These are phyloP conservation scores for Phytophthora aleatoria DNA, from an alignment of 352 stramenopile genomes.

Conservation along the genomic window DNA sequence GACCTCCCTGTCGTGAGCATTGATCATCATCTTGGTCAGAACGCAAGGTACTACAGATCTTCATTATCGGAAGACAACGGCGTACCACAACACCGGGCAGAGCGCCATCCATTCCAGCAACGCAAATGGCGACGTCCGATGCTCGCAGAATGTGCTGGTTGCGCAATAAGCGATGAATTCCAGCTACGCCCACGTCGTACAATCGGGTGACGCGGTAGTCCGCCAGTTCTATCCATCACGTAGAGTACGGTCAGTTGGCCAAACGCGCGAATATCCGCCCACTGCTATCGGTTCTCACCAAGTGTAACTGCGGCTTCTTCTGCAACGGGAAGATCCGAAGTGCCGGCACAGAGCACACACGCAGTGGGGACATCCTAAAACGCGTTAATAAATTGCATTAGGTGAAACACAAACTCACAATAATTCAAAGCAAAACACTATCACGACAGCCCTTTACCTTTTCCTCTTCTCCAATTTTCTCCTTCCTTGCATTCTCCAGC, in stretches of 20 bases:
- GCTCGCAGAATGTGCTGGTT: slow-evolving; percentile 87
- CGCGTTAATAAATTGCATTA: slow-evolving; percentile 4
- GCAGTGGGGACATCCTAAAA: slow-evolving; percentile 29
- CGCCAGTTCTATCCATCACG: slow-evolving; percentile 75
- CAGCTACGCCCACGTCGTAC: slow-evolving; percentile 95
- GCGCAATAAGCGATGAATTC: slow-evolving; percentile 92
- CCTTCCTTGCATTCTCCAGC: slow-evolving; percentile 13
- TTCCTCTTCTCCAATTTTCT: slow-evolving; percentile 3
- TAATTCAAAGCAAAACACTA: neutral
- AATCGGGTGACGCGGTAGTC: slow-evolving; percentile 80
- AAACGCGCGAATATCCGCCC: neutral
- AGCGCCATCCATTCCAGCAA: slow-evolving; percentile 97
- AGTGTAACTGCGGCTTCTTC: slow-evolving; percentile 96
- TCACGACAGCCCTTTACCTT: slow-evolving; percentile 14
- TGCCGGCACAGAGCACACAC: slow-evolving; percentile 94
- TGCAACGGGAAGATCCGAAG: slow-evolving; percentile 95
- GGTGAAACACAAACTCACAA: slow-evolving; percentile 1
- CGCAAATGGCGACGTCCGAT: slow-evolving; percentile 94
- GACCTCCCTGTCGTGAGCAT: slow-evolving; percentile 50
- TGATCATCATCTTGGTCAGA: slow-evolving; percentile 1
- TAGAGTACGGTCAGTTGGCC: slow-evolving; percentile 3
- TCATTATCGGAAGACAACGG: neutral
- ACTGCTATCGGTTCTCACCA: slow-evolving; percentile 35
- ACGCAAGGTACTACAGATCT: neutral
- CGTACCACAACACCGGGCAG: slow-evolving; percentile 95